Evolutionary conservation across 495 filamentous ascomycete genomes (phyloP).

Genomic region (Elasticomyces elasticus): DNA sequence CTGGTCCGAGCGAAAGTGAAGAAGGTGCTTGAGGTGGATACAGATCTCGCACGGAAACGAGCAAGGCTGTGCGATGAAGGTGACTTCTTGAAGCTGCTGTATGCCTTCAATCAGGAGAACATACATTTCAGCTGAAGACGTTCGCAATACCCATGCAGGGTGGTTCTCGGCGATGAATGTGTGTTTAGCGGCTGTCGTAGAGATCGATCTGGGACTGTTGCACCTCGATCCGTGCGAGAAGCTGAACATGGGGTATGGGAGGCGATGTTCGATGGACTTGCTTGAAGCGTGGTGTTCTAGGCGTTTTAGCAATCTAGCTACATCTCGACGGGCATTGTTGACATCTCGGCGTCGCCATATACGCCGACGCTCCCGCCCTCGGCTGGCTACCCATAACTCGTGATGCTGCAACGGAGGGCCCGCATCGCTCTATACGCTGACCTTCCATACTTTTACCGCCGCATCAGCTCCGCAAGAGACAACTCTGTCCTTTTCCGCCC

Average conservation of each 20-base stretch:
- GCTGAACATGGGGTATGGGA: too few species aligned
- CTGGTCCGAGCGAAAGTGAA: slow-evolving; percentile 73
- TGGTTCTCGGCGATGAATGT: too few species aligned
- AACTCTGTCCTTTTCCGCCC: slow-evolving; percentile 64
- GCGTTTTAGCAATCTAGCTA: background rate
- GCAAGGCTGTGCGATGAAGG: slow-evolving; percentile 81
- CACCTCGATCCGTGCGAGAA: too few species aligned
- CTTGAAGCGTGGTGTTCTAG: background rate
- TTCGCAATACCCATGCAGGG: background rate
- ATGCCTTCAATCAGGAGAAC: slow-evolving; percentile 78
- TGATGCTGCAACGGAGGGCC: too few species aligned
- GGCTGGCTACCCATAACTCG: too few species aligned
- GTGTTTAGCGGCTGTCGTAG: too few species aligned
- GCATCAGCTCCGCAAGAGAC: slow-evolving; percentile 78
- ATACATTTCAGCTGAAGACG: slow-evolving; percentile 73
- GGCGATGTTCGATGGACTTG: too few species aligned
- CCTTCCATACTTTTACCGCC: slow-evolving; percentile 79
- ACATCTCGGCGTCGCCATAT: too few species aligned
- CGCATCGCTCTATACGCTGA: too few species aligned
- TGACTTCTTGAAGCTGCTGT: slow-evolving; percentile 69
- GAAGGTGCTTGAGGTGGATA: slow-evolving; percentile 67
- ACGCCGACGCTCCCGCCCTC: too few species aligned
- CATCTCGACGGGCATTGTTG: too few species aligned
- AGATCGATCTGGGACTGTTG: too few species aligned
- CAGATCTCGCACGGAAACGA: slow-evolving; percentile 66